These are phyloP conservation scores for Trichoderma simmonsii DNA, from an alignment of 2,329 filamentous ascomycete genomes.

Conservation along the genomic window DNA sequence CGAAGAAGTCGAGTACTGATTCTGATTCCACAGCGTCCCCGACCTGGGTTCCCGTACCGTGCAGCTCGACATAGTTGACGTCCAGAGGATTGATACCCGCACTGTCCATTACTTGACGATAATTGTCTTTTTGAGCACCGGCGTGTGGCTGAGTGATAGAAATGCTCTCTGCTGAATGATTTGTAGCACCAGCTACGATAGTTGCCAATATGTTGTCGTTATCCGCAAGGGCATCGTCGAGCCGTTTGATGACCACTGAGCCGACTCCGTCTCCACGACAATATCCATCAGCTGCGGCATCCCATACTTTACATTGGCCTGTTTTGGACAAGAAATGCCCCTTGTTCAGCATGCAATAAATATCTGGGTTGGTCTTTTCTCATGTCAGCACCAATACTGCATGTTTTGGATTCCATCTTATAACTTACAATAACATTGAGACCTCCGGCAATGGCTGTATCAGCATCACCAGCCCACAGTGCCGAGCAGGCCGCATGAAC, in stretches of 20 bases:
- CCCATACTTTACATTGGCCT: constrained; percentile 65
- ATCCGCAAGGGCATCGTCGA: constrained; percentile 73
- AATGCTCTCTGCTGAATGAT: constrained; percentile 67
- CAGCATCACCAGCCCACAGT: constrained; percentile 64
- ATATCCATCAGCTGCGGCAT: constrained; percentile 77
- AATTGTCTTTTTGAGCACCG: constrained; percentile 59
- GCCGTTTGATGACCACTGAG: constrained; percentile 72
- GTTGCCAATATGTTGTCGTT: constrained; percentile 75
- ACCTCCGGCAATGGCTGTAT: constrained; percentile 77
- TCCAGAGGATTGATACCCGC: constrained; percentile 73
- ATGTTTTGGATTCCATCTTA: rapidly evolving
- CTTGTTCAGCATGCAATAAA: constrained; percentile 67
- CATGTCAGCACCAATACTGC: not conserved
- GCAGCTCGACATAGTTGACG: constrained; percentile 84
- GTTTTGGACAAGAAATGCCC: constrained; percentile 70
- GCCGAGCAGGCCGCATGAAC: constrained; percentile 44
- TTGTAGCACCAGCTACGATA: constrained; percentile 63
- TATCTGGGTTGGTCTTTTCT: not conserved
- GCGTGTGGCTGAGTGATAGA: constrained; percentile 71
- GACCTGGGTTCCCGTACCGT: constrained; percentile 79
- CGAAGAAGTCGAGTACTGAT: constrained; percentile 61
- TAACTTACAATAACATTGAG: constrained; percentile 54
- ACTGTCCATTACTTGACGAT: constrained; percentile 63
- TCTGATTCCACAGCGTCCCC: constrained; percentile 75
- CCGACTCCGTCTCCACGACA: constrained; percentile 76